Conservation (phyloP, 2,329 filamentous ascomycete genomes). For the Claviceps arundinis region DNA sequence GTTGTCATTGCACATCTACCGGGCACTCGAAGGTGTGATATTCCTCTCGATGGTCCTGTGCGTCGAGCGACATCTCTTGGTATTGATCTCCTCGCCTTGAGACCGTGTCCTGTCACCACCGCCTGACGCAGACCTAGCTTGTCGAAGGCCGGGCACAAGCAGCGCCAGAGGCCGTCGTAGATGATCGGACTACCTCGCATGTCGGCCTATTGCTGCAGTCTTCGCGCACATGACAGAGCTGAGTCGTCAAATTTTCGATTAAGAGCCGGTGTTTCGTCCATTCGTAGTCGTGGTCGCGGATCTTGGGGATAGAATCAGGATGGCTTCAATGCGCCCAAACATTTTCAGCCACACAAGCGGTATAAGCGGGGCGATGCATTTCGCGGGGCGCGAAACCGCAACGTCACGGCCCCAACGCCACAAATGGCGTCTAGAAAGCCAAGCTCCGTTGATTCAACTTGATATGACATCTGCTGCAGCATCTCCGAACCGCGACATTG, state of each 20-base stretch:
- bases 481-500: not conserved
- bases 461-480: too few species aligned
- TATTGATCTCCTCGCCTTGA: not conserved
- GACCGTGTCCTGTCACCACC: constrained; percentile 5
- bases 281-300: too few species aligned
- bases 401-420: too few species aligned
- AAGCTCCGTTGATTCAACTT: too few species aligned
- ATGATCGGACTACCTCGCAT: constrained; percentile 23
- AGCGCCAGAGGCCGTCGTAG: constrained; percentile 50
- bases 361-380: constrained; percentile 15
- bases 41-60: not conserved
- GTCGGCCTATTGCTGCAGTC: not conserved
- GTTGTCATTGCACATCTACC: not conserved
- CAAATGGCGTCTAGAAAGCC: too few species aligned
- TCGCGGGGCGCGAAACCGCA: constrained; percentile 12
- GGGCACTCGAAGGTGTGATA: not conserved
- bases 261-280: too few species aligned
- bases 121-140: constrained; percentile 21
- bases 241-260: too few species aligned
- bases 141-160: constrained; percentile 45
- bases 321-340: not conserved
- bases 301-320: too few species aligned
- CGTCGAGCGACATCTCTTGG: constrained; percentile 3
- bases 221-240: not conserved
- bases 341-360: not conserved